phyloP scores from a whole-genome alignment of 805 yeast species.

The Torulaspora maleeae region DNA sequence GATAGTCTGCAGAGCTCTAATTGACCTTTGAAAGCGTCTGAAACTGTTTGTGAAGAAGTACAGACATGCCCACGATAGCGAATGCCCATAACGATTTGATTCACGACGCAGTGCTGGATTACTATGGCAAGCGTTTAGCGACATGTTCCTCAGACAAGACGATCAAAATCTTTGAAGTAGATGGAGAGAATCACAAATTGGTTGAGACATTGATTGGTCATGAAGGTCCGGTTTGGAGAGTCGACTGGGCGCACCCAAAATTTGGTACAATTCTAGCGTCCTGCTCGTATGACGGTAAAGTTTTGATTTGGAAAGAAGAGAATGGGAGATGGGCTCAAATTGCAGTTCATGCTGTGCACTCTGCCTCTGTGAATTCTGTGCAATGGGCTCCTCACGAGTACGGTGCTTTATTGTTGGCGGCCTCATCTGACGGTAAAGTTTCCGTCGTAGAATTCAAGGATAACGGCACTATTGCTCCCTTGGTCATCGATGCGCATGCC shows the following conservation, averaged over 20 bases:
- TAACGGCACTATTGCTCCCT: conserved; percentile 71
- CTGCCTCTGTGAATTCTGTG: conserved; percentile 90
- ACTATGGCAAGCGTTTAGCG: conserved; percentile 92
- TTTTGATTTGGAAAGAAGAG: conserved; percentile 91
- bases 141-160: conserved; percentile 95
- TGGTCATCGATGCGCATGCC: conserved; percentile 67
- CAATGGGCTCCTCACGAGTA: conserved; percentile 97
- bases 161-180: conserved; percentile 89
- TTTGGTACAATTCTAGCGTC: conserved; percentile 93
- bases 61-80: conserved; percentile 65
- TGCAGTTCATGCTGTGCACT: conserved; percentile 82
- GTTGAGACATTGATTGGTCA: conserved; percentile 86
- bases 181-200: conserved; percentile 75
- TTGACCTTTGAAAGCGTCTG: background rate
- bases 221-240: conserved; percentile 99
- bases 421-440: conserved; percentile 89
- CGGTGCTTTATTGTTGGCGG: conserved; percentile 85
- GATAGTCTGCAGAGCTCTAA: background rate
- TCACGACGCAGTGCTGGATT: conserved; percentile 96
- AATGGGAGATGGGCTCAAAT: conserved; percentile 82
- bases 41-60: background rate
- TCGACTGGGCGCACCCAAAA: conserved; percentile 98
- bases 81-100: conserved; percentile 90
- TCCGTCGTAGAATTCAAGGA: conserved; percentile 88
- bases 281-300: conserved; percentile 93